Conservation (phyloP, 78 protist species). For the Bigelowiella natans region DNA sequence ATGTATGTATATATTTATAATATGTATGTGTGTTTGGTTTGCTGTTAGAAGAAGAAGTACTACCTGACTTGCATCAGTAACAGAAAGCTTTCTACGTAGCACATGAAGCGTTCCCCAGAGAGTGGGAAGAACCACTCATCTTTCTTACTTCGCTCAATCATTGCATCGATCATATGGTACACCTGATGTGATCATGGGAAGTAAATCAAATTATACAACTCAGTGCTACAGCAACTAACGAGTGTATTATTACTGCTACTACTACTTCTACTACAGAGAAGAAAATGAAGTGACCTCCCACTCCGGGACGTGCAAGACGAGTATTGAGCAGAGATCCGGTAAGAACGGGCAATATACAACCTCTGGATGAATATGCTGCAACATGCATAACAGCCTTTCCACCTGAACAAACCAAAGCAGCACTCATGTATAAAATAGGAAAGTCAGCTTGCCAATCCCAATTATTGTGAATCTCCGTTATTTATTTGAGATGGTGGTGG, state of each 20-base stretch:
- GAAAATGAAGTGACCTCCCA: too few species aligned
- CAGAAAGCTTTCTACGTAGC: background rate
- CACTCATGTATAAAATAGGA: too few species aligned
- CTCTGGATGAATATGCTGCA: background rate
- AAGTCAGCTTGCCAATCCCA: too few species aligned
- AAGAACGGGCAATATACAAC: background rate
- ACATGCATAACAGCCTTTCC: background rate
- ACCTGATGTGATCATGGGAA: too few species aligned
- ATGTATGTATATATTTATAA: background rate
- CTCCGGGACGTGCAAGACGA: background rate
- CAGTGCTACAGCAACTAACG: too few species aligned
- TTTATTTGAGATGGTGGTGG: too few species aligned
- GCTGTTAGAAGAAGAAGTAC: too few species aligned
- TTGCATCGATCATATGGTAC: background rate
- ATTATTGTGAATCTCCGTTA: too few species aligned
- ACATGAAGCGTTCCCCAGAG: background rate
- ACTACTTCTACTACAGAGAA: too few species aligned
- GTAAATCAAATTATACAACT: too few species aligned
- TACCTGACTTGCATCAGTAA: background rate
- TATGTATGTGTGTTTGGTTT: background rate
- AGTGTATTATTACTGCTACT: too few species aligned
- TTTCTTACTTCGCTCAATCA: background rate
- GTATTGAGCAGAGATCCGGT: background rate
- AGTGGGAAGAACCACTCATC: background rate
- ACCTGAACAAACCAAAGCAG: too few species aligned